Percentiles rank a stretch among this genome's conserved stretches.
Conservation (phyloP, 1,139 yeast species). For the Yamadazyma trypodendri region DNA sequence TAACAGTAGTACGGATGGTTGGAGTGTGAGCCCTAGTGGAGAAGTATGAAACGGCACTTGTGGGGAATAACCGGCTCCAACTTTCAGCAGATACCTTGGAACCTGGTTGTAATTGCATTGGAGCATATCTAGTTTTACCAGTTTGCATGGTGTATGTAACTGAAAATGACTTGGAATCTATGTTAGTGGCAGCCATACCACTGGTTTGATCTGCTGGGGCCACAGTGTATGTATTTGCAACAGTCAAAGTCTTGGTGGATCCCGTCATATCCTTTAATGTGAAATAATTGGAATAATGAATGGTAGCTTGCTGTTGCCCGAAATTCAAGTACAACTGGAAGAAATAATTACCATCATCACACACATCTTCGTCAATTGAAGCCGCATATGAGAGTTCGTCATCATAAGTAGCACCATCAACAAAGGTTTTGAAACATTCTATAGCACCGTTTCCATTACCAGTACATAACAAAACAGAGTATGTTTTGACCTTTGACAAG, state of each 20-base stretch:
- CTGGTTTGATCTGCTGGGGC: constrained; percentile 28
- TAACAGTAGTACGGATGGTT: constrained; percentile 56
- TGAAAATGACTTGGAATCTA: constrained; percentile 34
- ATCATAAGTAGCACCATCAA: constrained; percentile 17
- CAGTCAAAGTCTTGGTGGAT: constrained; percentile 29
- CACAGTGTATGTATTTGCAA: constrained; percentile 27
- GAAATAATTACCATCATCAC: constrained; percentile 64
- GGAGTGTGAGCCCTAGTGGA: constrained; percentile 47
- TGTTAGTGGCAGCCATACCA: constrained; percentile 26
- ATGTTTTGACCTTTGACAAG: constrained; percentile 41
- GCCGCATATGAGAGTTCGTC: constrained; percentile 32
- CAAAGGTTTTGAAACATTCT: constrained; percentile 38
- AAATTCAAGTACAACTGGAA: constrained; percentile 59
- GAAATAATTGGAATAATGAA: constrained; percentile 72
- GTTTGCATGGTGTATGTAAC: constrained; percentile 74
- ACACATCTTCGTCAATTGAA: constrained; percentile 39
- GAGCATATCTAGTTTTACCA: constrained; percentile 74
- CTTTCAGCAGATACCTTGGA: constrained; percentile 62
- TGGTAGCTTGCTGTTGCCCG: constrained; percentile 50
- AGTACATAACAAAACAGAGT: constrained; percentile 62
- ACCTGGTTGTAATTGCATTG: constrained; percentile 85
- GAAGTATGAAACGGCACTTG: constrained; percentile 61
- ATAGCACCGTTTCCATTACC: constrained; percentile 54
- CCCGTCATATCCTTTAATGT: constrained; percentile 71
- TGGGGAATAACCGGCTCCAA: constrained; percentile 62